A percentile compares a stretch with the other conserved stretches of the same genome.
phyloP scores from a whole-genome alignment of 768 basidiomycete species.

The Chiua virens region DNA sequence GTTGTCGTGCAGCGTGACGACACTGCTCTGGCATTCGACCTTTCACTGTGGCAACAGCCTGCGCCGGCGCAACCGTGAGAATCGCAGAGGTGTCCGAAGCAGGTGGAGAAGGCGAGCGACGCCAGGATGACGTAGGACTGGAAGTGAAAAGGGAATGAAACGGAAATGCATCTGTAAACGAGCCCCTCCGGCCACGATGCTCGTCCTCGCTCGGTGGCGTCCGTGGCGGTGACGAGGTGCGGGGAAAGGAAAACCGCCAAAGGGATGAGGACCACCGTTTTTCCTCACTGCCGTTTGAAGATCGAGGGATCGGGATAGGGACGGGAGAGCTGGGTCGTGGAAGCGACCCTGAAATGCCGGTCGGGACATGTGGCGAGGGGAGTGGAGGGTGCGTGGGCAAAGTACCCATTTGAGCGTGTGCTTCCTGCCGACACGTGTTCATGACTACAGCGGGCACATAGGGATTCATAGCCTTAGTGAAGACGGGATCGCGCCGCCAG shows the following conservation, averaged over 20 bases:
- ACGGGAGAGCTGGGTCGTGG: slow-evolving; percentile 29
- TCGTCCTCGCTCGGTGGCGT: slow-evolving; percentile 25
- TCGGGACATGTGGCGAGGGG: slow-evolving; percentile 8
- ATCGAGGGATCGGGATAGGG: slow-evolving; percentile 30
- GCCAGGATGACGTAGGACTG: slow-evolving; percentile 33
- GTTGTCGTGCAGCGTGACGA: slow-evolving; percentile 34
- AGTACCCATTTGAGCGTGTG: slow-evolving; percentile 7
- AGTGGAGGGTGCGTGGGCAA: slow-evolving; percentile 13
- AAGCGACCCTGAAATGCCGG: slow-evolving; percentile 11
- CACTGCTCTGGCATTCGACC: slow-evolving; percentile 32
- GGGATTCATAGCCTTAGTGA: slow-evolving; percentile 25
- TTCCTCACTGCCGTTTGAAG: slow-evolving; percentile 31
- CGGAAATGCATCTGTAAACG: slow-evolving; percentile 45
- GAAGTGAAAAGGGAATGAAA: slow-evolving; percentile 38
- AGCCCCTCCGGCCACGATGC: slow-evolving; percentile 29
- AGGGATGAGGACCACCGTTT: slow-evolving; percentile 36
- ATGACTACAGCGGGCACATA: slow-evolving; percentile 26
- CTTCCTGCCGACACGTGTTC: slow-evolving; percentile 29
- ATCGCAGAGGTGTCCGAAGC: slow-evolving; percentile 32
- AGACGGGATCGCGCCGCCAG: slow-evolving; percentile 32
- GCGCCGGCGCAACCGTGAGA: slow-evolving; percentile 28
- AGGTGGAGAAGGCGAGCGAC: slow-evolving; percentile 42
- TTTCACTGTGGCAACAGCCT: slow-evolving; percentile 12
- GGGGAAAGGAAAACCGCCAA: slow-evolving; percentile 37
- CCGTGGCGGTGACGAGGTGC: slow-evolving; percentile 29